Percentiles rank a stretch among this genome's conserved stretches.
phyloP scores from a whole-genome alignment of 2,329 filamentous ascomycete species.

The Hypoxylon sp. region DNA sequence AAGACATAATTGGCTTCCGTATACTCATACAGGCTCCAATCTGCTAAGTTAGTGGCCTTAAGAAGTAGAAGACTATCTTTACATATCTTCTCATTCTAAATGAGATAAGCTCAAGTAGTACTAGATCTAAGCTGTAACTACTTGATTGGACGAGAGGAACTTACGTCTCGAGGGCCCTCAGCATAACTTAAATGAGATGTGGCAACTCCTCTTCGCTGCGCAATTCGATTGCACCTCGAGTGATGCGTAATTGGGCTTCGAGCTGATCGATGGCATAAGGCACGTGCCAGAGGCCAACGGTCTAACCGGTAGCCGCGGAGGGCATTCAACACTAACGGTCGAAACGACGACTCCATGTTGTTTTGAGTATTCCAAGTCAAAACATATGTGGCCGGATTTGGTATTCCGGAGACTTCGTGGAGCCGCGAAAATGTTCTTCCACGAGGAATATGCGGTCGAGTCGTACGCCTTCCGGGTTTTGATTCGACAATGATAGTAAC shows the following conservation, averaged over 20 bases:
- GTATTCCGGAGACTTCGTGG: background rate
- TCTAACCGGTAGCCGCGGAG: slow-evolving; percentile 4
- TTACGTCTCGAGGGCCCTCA: slow-evolving; percentile 55
- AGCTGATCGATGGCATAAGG: background rate
- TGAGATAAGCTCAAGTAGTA: background rate
- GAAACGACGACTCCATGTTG: slow-evolving; percentile 23
- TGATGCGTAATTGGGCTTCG: background rate
- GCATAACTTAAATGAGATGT: slow-evolving; percentile 53
- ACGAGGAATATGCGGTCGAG: background rate
- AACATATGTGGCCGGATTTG: background rate
- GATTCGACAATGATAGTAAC: background rate
- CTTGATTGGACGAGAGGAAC: slow-evolving; percentile 12
- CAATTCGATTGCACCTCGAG: background rate
- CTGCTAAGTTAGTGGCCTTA: background rate
- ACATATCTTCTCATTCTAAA: background rate
- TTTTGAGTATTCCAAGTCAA: background rate
- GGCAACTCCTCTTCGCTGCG: slow-evolving; percentile 43
- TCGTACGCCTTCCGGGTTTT: background rate
- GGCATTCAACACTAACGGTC: slow-evolving; percentile 1
- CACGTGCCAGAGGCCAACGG: slow-evolving; percentile 1
- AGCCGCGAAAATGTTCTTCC: background rate
- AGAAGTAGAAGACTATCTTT: background rate
- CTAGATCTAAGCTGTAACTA: background rate
- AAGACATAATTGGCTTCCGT: background rate
- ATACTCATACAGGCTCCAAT: background rate